Conservation (phyloP, 345 rosid species). For the Pseudoturritis turrita region DNA sequence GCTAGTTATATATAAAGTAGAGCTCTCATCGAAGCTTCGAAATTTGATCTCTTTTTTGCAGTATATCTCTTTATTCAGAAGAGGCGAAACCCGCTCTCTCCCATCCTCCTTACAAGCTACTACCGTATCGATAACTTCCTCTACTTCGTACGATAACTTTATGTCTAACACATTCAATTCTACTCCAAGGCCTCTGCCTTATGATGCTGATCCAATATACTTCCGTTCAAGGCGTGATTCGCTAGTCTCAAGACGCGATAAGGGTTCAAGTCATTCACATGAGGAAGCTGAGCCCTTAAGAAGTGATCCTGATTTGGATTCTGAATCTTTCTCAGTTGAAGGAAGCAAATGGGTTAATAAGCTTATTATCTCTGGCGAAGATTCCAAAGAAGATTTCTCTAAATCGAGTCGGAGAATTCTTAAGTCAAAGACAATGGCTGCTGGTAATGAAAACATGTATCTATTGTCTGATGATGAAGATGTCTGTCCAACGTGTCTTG, state of each 20-base stretch:
- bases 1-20: neutral
- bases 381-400: slow-evolving; percentile 51
- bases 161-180: slow-evolving; percentile 71
- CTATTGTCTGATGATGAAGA: slow-evolving; percentile 79
- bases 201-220: slow-evolving; percentile 70
- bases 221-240: slow-evolving; percentile 52
- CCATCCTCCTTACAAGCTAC: slow-evolving; percentile 69
- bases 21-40: neutral
- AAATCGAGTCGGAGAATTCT: slow-evolving; percentile 51
- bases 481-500: slow-evolving; percentile 96
- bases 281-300: slow-evolving; percentile 85
- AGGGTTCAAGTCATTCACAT: slow-evolving; percentile 81
- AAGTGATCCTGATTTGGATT: slow-evolving; percentile 49
- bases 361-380: slow-evolving; percentile 41
- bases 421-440: slow-evolving; percentile 36
- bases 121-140: slow-evolving; percentile 56
- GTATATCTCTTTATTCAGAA: slow-evolving; percentile 69
- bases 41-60: slow-evolving; percentile 30
- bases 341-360: slow-evolving; percentile 56
- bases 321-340: slow-evolving; percentile 51
- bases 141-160: slow-evolving; percentile 69
- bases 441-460: slow-evolving; percentile 46
- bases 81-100: slow-evolving; percentile 69
- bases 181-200: slow-evolving; percentile 98
- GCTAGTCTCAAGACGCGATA: slow-evolving; percentile 66